A percentile compares a stretch with the other conserved stretches of the same genome.
These are phyloP conservation scores for Psophocarpus tetragonolobus DNA, from an alignment of 306 rosid genomes.

Conservation along the genomic window DNA sequence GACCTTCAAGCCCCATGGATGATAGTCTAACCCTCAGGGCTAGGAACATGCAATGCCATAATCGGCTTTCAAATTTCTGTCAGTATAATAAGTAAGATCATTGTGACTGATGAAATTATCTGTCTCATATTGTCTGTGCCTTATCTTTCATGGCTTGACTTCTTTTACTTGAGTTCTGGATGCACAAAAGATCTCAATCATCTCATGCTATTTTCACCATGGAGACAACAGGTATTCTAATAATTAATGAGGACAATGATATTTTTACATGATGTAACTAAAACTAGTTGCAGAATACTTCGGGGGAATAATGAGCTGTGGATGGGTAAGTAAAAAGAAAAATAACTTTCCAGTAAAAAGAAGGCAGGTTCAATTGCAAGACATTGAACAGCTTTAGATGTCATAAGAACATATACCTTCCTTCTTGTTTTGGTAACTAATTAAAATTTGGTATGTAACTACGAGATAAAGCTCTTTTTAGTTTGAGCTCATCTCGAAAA, in stretches of 20 bases:
- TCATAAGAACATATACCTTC: not conserved
- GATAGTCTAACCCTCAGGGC: not conserved
- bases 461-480: not conserved
- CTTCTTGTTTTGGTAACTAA: conserved; percentile 2
- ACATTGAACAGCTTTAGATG: conserved; percentile 2
- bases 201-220: not conserved
- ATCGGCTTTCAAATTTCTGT: not conserved
- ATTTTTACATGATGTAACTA: conserved; percentile 20
- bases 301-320: not conserved
- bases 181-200: not conserved
- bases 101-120: conserved; percentile 14
- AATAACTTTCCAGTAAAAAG: not conserved
- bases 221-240: not conserved
- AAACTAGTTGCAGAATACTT: not conserved
- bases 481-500: not conserved
- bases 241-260: not conserved
- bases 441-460: not conserved
- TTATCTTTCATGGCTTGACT: not conserved
- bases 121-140: not conserved
- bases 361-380: conserved; percentile 5
- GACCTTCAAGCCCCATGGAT: not conserved
- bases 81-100: not conserved
- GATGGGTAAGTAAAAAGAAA: not conserved
- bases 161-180: not conserved
- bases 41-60: not conserved